A percentile compares a stretch with the other conserved stretches of the same genome.
Evolutionary conservation across 2,329 filamentous ascomycete genomes (phyloP).

Genomic region (Mariannaea sp.): DNA sequence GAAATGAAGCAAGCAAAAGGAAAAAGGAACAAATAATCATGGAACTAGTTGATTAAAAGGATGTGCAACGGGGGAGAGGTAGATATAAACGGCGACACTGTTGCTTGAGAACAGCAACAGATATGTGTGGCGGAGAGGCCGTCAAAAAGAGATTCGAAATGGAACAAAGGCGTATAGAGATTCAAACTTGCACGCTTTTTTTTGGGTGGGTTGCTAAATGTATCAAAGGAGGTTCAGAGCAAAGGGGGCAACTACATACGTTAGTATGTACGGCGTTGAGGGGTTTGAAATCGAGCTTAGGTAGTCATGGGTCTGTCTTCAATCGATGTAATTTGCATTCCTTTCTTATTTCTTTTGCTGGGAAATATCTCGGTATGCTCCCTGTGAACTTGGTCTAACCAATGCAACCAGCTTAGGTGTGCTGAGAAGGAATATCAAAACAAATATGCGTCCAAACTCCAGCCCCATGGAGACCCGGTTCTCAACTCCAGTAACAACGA

Average conservation of each 20-base stretch:
- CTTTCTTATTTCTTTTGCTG: too few relatives aligned
- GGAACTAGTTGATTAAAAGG: too few relatives aligned
- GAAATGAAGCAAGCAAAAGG: conserved; percentile 31
- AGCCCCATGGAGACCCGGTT: not conserved
- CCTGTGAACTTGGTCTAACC: not conserved
- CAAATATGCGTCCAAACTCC: not conserved
- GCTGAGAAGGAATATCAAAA: not conserved
- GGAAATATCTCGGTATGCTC: conserved; percentile 7
- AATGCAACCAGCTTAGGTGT: not conserved
- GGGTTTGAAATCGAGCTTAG: conserved; percentile 18
- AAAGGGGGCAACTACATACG: conserved; percentile 2
- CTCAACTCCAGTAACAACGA: not conserved
- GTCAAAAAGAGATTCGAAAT: not conserved
- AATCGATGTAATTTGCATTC: conserved; percentile 3
- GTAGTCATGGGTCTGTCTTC: conserved; percentile 19
- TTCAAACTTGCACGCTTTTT: conserved; percentile 10
- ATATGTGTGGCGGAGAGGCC: not conserved
- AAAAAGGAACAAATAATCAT: not conserved
- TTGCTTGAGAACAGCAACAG: too few relatives aligned
- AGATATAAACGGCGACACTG: too few relatives aligned
- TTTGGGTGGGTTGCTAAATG: not conserved
- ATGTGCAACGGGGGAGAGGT: too few relatives aligned
- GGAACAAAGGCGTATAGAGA: conserved; percentile 9
- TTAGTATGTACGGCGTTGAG: conserved; percentile 17
- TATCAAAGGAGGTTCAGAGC: conserved; percentile 5